Conservation (phyloP, 805 yeast species). For the Lachancea meyersii region DNA sequence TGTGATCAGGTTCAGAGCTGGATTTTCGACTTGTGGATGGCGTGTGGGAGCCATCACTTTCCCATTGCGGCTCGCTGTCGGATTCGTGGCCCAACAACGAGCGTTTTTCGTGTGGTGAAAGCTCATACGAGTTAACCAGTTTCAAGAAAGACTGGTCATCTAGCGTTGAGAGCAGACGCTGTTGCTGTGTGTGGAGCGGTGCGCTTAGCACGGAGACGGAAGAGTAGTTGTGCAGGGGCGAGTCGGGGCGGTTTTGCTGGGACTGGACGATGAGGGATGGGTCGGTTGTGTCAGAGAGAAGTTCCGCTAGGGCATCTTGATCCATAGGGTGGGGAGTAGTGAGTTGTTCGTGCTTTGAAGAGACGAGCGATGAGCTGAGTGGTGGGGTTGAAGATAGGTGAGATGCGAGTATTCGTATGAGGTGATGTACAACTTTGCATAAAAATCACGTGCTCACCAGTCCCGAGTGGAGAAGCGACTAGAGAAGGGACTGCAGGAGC, state of each 20-base stretch:
- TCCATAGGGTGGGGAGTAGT: not conserved
- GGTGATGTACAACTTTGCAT: no score
- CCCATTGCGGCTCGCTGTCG: not conserved
- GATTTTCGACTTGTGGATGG: not conserved
- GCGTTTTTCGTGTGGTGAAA: not conserved
- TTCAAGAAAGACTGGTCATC: constrained; percentile 9
- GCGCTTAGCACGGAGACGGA: not conserved
- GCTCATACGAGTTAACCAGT: constrained; percentile 6
- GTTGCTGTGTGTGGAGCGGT: constrained; percentile 3
- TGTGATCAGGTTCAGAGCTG: not conserved
- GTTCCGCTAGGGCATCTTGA: constrained; percentile 2
- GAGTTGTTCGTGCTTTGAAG: not conserved
- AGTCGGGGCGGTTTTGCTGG: not conserved
- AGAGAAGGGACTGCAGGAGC: no score
- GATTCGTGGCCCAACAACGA: not conserved
- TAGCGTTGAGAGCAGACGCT: constrained; percentile 8
- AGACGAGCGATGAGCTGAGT: not conserved
- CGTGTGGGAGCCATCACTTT: not conserved
- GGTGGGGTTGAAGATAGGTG: not conserved
- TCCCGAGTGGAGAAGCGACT: no score
- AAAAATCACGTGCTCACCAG: no score
- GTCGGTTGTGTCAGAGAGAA: not conserved
- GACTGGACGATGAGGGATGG: not conserved
- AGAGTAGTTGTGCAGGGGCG: constrained; percentile 3
- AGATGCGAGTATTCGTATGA: no score